Conservation (phyloP, 164 flowering plant genomes). For the Buxus sempervirens region DNA sequence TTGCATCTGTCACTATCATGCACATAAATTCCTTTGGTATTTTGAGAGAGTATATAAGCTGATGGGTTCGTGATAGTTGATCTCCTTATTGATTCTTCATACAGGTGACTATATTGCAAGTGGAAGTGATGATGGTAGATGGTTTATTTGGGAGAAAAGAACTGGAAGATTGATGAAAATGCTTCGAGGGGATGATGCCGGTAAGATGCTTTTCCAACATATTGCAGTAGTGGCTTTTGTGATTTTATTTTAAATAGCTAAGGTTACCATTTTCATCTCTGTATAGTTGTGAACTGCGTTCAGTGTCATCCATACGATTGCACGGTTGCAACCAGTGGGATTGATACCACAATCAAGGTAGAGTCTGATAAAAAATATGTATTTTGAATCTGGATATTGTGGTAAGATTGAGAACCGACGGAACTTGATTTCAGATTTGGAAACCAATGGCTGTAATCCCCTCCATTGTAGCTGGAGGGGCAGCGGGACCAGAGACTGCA, state of each 20-base stretch:
- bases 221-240: neutral
- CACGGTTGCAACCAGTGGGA: slow-evolving; percentile 92
- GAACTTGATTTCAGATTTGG: slow-evolving; percentile 62
- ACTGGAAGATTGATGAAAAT: slow-evolving; percentile 90
- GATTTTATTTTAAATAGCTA: neutral
- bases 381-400: neutral
- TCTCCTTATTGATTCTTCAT: slow-evolving; percentile 4
- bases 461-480: slow-evolving; percentile 73
- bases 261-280: slow-evolving; percentile 14
- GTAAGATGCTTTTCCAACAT: slow-evolving; percentile 30
- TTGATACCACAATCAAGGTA: slow-evolving; percentile 92
- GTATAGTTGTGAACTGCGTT: slow-evolving; percentile 86
- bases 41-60: neutral
- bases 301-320: slow-evolving; percentile 94
- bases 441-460: slow-evolving; percentile 70
- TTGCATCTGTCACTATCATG: too few relatives aligned
- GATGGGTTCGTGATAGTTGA: neutral
- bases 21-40: neutral
- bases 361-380: slow-evolving; percentile 8
- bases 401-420: slow-evolving; percentile 7
- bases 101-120: slow-evolving; percentile 88
- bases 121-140: slow-evolving; percentile 99
- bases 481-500: slow-evolving; percentile 69
- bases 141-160: slow-evolving; percentile 97
- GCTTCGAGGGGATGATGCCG: slow-evolving; percentile 91